Conservation (phyloP, 371 early-diverging fungal genomes). For the Mortierella sp. region DNA sequence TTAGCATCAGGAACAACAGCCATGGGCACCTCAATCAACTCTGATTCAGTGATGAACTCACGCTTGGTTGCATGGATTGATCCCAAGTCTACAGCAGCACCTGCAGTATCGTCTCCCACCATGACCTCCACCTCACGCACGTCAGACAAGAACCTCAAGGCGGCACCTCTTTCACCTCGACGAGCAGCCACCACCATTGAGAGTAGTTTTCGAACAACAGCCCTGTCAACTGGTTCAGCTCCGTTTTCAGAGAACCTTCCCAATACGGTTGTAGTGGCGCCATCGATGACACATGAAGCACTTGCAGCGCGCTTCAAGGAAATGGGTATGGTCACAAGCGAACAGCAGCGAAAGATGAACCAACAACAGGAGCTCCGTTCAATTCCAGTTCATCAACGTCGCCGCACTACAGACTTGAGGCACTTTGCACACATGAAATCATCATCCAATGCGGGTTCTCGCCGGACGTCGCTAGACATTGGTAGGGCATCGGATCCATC, state of each 20-base stretch:
- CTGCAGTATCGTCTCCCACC: slow-evolving; percentile 28
- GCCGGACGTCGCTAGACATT: slow-evolving; percentile 30
- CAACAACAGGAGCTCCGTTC: slow-evolving; percentile 38
- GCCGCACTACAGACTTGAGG: slow-evolving; percentile 28
- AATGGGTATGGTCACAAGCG: slow-evolving; percentile 39
- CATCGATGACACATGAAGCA: slow-evolving; percentile 51
- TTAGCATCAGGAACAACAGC: not conserved
- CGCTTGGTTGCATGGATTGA: slow-evolving; percentile 34
- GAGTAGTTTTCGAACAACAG: not conserved
- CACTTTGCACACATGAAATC: slow-evolving; percentile 18
- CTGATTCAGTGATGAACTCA: not conserved
- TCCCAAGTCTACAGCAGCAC: slow-evolving; percentile 29
- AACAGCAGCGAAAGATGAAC: slow-evolving; percentile 15
- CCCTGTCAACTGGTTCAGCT: not conserved
- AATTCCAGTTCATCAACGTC: slow-evolving; percentile 47
- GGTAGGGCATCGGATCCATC: not conserved
- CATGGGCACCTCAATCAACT: not conserved
- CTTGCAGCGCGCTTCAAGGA: slow-evolving; percentile 48
- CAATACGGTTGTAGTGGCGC: slow-evolving; percentile 24
- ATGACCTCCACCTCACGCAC: slow-evolving; percentile 30
- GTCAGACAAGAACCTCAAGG: slow-evolving; percentile 20
- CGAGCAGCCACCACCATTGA: not conserved
- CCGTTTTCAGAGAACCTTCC: slow-evolving; percentile 35
- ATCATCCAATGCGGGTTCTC: slow-evolving; percentile 32
- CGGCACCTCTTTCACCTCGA: slow-evolving; percentile 18